A percentile compares a stretch with the other conserved stretches of the same genome.
Evolutionary conservation across 2,329 filamentous ascomycete genomes (phyloP).

Genomic region (Colletotrichum coccodes): DNA sequence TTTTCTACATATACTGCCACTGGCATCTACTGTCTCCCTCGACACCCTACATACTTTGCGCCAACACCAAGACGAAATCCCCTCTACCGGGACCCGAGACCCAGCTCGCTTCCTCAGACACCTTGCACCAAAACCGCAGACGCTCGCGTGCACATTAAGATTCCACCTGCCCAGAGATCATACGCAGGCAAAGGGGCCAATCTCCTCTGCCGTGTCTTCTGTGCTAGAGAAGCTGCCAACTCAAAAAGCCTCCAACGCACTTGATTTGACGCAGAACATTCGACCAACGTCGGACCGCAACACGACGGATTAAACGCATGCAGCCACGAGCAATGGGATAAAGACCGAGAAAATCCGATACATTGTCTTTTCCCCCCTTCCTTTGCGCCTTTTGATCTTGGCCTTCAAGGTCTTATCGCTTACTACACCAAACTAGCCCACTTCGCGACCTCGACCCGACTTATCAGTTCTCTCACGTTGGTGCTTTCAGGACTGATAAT

Average conservation of each 20-base stretch:
- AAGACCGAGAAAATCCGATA: slow-evolving; percentile 4
- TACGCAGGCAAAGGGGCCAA: background rate
- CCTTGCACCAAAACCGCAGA: background rate
- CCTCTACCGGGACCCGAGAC: background rate
- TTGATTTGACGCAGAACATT: slow-evolving; percentile 9
- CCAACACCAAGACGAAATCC: background rate
- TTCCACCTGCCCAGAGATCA: background rate
- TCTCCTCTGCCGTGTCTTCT: background rate
- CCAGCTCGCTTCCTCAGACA: background rate
- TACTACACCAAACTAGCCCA: background rate
- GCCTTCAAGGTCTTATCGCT: slow-evolving; percentile 12
- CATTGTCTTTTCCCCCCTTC: background rate
- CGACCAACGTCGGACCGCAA: background rate
- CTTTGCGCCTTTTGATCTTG: slow-evolving; percentile 2
- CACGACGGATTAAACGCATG: slow-evolving; percentile 3
- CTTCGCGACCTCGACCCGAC: slow-evolving; percentile 14
- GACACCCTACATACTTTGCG: background rate
- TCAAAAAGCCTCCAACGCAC: background rate
- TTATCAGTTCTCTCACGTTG: slow-evolving; percentile 20
- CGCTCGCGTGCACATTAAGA: slow-evolving; percentile 13
- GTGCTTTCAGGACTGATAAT: slow-evolving; percentile 10
- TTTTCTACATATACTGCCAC: slow-evolving; percentile 9
- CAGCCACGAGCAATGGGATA: slow-evolving; percentile 32
- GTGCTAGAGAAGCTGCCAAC: background rate
- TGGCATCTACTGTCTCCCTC: background rate